Evolutionary conservation across 257 asterid species (phyloP).

Genomic region (Solanum megistacrolobum): DNA sequence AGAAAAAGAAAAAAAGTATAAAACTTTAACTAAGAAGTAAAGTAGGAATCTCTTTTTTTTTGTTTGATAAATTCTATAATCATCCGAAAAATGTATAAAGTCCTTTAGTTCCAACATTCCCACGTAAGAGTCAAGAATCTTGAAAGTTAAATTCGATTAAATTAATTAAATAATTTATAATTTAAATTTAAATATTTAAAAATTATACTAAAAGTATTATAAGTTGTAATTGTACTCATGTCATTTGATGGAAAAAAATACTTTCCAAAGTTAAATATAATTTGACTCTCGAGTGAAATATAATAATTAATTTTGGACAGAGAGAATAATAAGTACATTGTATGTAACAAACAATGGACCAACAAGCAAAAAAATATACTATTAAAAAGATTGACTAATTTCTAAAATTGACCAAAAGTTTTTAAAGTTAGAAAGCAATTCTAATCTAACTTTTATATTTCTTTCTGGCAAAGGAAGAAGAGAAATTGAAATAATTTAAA

Average conservation of each 20-base stretch:
- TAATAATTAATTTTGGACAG: not conserved
- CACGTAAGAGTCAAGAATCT: not conserved
- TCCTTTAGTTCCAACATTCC: not conserved
- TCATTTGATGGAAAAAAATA: not conserved
- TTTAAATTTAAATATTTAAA: not conserved
- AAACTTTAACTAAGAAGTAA: not conserved
- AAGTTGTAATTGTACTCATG: not conserved
- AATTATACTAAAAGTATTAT: not conserved
- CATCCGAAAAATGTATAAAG: not conserved
- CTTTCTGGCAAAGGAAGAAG: not conserved
- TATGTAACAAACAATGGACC: not conserved
- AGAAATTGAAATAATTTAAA: not conserved
- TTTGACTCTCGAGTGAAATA: not conserved
- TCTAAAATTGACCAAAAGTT: not conserved
- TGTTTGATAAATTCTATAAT: not conserved
- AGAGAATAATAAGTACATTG: not conserved
- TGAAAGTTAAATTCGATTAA: not conserved
- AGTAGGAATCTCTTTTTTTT: not conserved
- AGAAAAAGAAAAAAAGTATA: not conserved
- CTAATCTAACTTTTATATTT: not conserved
- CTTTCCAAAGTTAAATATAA: not conserved
- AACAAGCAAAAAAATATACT: not conserved
- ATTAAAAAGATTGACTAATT: not conserved
- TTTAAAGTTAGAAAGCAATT: not conserved
- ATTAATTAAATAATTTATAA: no score